These are phyloP conservation scores for Cadophora malorum DNA, from an alignment of 2,329 filamentous ascomycete genomes.

Conservation along the genomic window DNA sequence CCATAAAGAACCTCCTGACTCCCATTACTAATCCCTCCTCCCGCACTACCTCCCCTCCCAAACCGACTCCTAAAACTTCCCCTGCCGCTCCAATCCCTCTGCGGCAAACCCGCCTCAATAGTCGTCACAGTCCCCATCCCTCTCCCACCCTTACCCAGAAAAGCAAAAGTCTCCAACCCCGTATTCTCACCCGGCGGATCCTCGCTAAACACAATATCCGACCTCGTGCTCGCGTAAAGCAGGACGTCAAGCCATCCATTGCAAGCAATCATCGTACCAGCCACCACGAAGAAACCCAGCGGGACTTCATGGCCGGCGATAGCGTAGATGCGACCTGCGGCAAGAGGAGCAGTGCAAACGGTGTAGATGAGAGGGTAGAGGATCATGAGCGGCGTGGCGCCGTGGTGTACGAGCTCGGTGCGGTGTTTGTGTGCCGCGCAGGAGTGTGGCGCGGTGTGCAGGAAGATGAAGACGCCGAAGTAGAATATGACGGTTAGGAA, in stretches of 20 bases:
- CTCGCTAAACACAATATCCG: constrained; percentile 59
- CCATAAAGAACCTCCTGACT: constrained; percentile 39
- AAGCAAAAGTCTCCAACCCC: constrained; percentile 57
- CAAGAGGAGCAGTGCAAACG: constrained; percentile 70
- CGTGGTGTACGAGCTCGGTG: constrained; percentile 22
- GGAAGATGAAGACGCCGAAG: constrained; percentile 43
- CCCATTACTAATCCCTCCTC: constrained; percentile 19
- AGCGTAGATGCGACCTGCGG: constrained; percentile 66
- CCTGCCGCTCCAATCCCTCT: constrained; percentile 1
- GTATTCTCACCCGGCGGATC: constrained; percentile 51
- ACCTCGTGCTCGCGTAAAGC: constrained; percentile 59
- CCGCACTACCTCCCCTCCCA: neutral
- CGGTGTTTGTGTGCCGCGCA: constrained; percentile 12
- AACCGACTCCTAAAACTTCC: constrained; percentile 19
- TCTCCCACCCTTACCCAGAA: constrained; percentile 38
- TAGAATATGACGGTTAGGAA: constrained; percentile 58
- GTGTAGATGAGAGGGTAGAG: constrained; percentile 74
- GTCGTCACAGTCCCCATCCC: constrained; percentile 25
- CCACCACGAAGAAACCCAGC: constrained; percentile 62
- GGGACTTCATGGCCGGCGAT: constrained; percentile 62
- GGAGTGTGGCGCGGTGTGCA: constrained; percentile 23
- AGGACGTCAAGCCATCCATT: constrained; percentile 63
- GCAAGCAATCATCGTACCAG: constrained; percentile 63
- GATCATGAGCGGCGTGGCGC: constrained; percentile 58
- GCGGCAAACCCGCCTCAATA: constrained; percentile 16